A percentile compares a stretch with the other conserved stretches of the same genome.
These are phyloP conservation scores for Tulasnella calospora DNA, from an alignment of 768 basidiomycete species.

Conservation along the genomic window DNA sequence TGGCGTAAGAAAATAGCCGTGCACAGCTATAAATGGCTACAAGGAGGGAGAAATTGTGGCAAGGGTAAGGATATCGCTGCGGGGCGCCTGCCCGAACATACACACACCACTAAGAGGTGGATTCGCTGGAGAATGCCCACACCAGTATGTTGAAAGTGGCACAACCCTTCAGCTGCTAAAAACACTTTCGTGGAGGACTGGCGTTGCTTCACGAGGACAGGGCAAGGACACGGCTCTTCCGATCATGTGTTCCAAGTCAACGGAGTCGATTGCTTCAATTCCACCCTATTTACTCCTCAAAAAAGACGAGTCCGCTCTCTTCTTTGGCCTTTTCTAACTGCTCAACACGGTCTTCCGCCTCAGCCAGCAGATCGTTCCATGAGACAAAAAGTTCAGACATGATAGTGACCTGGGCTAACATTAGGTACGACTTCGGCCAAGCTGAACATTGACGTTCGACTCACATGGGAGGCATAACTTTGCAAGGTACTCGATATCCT, in stretches of 20 bases:
- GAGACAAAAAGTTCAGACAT: constrained; percentile 78
- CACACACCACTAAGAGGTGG: background rate
- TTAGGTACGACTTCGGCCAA: constrained; percentile 6
- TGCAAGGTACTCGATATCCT: constrained; percentile 63
- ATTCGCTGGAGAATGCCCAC: background rate
- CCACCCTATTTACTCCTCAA: background rate
- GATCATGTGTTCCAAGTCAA: background rate
- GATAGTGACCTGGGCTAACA: constrained; percentile 57
- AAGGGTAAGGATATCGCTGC: background rate
- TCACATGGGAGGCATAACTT: constrained; percentile 63
- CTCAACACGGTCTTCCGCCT: constrained; percentile 55
- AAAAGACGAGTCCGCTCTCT: constrained; percentile 36
- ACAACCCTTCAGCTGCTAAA: background rate
- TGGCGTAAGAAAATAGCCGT: background rate
- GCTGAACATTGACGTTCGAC: constrained; percentile 31
- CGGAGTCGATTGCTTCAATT: background rate
- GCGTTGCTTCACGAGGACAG: background rate
- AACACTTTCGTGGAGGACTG: background rate
- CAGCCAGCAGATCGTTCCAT: constrained; percentile 75
- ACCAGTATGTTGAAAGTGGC: background rate
- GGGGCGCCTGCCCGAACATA: background rate
- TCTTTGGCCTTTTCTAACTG: constrained; percentile 57
- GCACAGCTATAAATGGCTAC: background rate
- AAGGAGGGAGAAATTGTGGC: background rate
- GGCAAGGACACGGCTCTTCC: background rate